phyloP scores from a whole-genome alignment of 2,329 filamentous ascomycete genomes.

The Claviceps monticola region DNA sequence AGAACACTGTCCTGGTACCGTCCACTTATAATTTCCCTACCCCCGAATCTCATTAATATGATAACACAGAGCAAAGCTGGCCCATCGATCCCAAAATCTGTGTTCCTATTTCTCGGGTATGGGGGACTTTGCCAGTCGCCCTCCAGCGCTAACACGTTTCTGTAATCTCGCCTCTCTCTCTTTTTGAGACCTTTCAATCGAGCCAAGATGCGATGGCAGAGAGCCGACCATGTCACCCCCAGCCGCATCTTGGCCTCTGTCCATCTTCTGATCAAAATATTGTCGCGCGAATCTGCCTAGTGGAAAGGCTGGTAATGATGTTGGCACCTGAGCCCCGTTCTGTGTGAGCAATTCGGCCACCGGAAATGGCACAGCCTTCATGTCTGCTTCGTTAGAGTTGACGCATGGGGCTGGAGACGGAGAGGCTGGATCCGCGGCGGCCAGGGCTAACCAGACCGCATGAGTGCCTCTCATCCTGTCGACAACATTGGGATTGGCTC shows the following conservation, averaged over 20 bases:
- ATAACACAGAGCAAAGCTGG: slow-evolving; percentile 23
- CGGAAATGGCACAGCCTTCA: slow-evolving; percentile 59
- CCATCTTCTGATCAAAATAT: slow-evolving; percentile 70
- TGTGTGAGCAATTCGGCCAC: slow-evolving; percentile 85
- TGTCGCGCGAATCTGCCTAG: slow-evolving; percentile 66
- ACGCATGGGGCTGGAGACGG: slow-evolving; percentile 41
- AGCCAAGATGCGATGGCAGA: slow-evolving; percentile 34
- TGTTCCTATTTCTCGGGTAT: slow-evolving; percentile 47
- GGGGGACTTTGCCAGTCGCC: slow-evolving; percentile 52
- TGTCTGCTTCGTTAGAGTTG: slow-evolving; percentile 27
- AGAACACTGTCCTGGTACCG: neutral
- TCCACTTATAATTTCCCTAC: slow-evolving; percentile 11
- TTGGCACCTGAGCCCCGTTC: slow-evolving; percentile 82
- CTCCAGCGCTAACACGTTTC: slow-evolving; percentile 68
- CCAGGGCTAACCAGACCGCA: slow-evolving; percentile 78
- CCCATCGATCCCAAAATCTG: slow-evolving; percentile 25
- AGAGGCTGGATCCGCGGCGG: slow-evolving; percentile 78
- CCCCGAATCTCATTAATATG: slow-evolving; percentile 18
- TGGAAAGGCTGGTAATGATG: slow-evolving; percentile 63
- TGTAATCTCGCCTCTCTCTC: slow-evolving; percentile 58
- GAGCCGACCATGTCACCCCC: slow-evolving; percentile 44
- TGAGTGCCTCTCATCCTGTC: slow-evolving; percentile 84
- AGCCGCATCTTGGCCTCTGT: slow-evolving; percentile 30
- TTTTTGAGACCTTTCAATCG: slow-evolving; percentile 37
- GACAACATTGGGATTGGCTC: slow-evolving; percentile 72